phyloP scores from a whole-genome alignment of 495 filamentous ascomycete genomes.

The Extremus antarcticus region DNA sequence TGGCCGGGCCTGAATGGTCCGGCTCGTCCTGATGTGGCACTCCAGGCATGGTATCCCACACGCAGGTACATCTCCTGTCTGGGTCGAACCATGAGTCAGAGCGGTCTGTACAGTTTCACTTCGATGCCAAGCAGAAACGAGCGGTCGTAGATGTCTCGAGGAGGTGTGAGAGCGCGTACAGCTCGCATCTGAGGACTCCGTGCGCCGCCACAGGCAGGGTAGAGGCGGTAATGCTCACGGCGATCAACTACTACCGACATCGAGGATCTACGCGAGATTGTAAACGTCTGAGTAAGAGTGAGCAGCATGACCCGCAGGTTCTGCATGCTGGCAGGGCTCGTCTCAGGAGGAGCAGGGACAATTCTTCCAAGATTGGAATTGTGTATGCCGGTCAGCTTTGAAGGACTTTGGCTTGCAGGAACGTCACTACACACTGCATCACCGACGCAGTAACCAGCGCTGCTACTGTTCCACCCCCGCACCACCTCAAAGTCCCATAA shows the following conservation, averaged over 20 bases:
- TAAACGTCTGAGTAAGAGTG: not conserved
- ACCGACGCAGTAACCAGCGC: not conserved
- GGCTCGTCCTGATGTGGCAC: no score
- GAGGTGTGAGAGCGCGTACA: no score
- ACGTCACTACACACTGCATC: not conserved
- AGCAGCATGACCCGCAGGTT: not conserved
- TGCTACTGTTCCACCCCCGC: not conserved
- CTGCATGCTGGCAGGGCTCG: not conserved
- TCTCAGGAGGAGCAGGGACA: not conserved
- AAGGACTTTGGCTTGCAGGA: not conserved
- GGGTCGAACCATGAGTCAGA: not conserved
- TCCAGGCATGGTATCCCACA: no score
- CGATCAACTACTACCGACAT: not conserved
- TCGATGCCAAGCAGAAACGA: not conserved
- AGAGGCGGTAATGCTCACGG: not conserved
- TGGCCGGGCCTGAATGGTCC: no score
- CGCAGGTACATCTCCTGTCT: not conserved
- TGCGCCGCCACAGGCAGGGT: not conserved
- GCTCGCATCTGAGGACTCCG: not conserved
- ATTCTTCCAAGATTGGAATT: not conserved
- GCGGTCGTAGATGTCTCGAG: not conserved
- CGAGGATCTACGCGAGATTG: conserved; percentile 7
- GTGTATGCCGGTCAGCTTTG: not conserved
- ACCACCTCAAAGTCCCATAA: not conserved
- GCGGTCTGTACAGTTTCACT: not conserved